Base-by-base conservation (phyloP, 148 eudicot species). In the Fagopyrum esculentum region DNA sequence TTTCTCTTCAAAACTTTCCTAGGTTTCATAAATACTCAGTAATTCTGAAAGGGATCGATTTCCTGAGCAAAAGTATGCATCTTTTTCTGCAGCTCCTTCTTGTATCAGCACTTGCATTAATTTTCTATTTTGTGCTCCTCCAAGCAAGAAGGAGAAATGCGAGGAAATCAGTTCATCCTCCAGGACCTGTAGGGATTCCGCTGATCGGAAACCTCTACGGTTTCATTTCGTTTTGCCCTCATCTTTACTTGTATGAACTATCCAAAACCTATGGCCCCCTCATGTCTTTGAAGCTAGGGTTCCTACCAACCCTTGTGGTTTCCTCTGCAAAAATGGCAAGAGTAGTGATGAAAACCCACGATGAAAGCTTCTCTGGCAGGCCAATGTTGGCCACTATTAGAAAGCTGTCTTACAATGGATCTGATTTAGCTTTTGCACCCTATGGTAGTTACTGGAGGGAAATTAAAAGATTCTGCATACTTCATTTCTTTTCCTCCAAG, bases 401-500 rank as follows among this genome's bases (percentile, higher is more conserved):
- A 35, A 64, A 35, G 29, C 69, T 64, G 9, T 64, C 69, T 64
- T 64, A 64, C 45, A 64, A 64, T 5, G 69, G 69, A 3, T 35
- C 6, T 4, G 45, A 64, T 64, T 13, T 64, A 35, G 69, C 69
- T 4, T 64, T 64, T 64, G 45, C 69, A 64, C 69, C 69, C 45
- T 64, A 64, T 64, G 45, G 45, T 10, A 45, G 29, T 35, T 74
- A 50, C 74, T 76, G 60, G 49, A 82, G 68, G 9, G 75, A 82
- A 50, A 74, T 76, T 4, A 82, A 69, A 73, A 79, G 80, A 17
- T 11, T 79, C 0, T 44, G 77, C 76, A 55, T 77, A 40, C 75
- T 82, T 60, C 79, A 82, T 79, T 45, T 82, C 16, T 57, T 82
- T 73, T 79, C 50, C 76, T 45, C 84, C 9, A 82, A 76, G 48